Conservation (phyloP, 208 protist genomes). For the Crithidia sp. region DNA sequence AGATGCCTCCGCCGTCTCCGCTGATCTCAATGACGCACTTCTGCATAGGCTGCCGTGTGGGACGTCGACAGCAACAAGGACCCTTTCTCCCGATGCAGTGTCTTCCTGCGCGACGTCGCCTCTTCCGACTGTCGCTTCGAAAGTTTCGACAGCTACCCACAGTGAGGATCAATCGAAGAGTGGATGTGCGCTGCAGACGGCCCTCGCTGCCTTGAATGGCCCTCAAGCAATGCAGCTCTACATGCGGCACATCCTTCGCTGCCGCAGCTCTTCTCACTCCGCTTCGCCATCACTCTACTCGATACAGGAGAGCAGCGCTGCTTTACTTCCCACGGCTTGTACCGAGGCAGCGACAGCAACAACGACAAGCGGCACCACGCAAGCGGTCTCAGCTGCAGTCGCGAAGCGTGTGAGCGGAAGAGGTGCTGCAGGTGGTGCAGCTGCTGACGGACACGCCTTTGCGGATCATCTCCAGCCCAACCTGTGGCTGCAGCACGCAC, state of each 20-base stretch:
- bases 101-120: too few relatives aligned
- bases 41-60: too few relatives aligned
- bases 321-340: neutral
- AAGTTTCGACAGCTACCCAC: too few relatives aligned
- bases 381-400: too few relatives aligned
- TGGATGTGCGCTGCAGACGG: neutral
- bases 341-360: too few relatives aligned
- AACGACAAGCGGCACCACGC: too few relatives aligned
- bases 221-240: constrained; percentile 29
- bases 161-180: neutral
- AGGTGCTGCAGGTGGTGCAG: neutral
- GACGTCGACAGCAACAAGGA: too few relatives aligned
- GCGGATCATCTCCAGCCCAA: constrained; percentile 1
- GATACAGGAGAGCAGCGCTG: neutral
- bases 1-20: too few relatives aligned
- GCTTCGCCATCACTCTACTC: neutral
- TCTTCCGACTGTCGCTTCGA: too few relatives aligned
- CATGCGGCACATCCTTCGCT: constrained; percentile 25
- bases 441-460: neutral
- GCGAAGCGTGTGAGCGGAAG: too few relatives aligned
- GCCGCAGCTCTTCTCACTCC: neutral
- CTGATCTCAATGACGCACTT: too few relatives aligned
- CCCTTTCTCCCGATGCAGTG: too few relatives aligned
- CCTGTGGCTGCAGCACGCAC: constrained; percentile 51
- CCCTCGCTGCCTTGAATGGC: constrained; percentile 7